A percentile compares a stretch with the other conserved stretches of the same genome.
phyloP scores from a whole-genome alignment of 1,284 basidiomycete species.

The Dichomitus squalens region DNA sequence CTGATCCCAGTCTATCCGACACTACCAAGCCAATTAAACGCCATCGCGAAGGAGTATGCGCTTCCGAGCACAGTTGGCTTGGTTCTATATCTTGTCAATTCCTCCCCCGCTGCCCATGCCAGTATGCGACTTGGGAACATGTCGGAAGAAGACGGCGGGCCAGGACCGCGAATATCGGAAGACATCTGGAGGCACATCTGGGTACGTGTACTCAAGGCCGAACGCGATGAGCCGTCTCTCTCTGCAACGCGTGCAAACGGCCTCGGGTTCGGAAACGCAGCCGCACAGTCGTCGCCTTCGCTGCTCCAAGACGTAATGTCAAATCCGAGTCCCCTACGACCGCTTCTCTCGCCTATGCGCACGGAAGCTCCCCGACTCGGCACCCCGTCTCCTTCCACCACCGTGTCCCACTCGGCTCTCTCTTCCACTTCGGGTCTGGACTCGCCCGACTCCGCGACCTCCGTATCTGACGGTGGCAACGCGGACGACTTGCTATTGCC shows the following conservation, averaged over 20 bases:
- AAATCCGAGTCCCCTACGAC: conserved; percentile 40
- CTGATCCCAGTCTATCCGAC: conserved; percentile 74
- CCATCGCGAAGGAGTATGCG: conserved; percentile 88
- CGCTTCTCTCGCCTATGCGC: conserved; percentile 47
- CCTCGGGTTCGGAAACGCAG: conserved; percentile 43
- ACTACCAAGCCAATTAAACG: conserved; percentile 68
- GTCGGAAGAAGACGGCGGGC: conserved; percentile 38
- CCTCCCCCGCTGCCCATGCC: conserved; percentile 31
- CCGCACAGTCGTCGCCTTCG: conserved; percentile 46
- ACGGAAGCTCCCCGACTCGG: conserved; percentile 39
- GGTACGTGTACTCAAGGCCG: conserved; percentile 66
- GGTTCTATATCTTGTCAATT: conserved; percentile 71
- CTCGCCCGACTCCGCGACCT: conserved; percentile 59
- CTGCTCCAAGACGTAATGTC: conserved; percentile 41
- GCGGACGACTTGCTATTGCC: conserved; percentile 61
- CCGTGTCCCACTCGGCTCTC: conserved; percentile 49
- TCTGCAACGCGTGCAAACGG: conserved; percentile 44
- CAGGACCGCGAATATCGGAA: conserved; percentile 78
- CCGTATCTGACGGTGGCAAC: conserved; percentile 39
- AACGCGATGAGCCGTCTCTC: conserved; percentile 56
- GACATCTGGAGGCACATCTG: conserved; percentile 85
- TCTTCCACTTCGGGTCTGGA: conserved; percentile 48
- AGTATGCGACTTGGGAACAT: conserved; percentile 15
- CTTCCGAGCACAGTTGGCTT: conserved; percentile 79
- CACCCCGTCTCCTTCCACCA: conserved; percentile 58